phyloP scores from a whole-genome alignment of 345 rosid genomes.

The Camelina neglecta region DNA sequence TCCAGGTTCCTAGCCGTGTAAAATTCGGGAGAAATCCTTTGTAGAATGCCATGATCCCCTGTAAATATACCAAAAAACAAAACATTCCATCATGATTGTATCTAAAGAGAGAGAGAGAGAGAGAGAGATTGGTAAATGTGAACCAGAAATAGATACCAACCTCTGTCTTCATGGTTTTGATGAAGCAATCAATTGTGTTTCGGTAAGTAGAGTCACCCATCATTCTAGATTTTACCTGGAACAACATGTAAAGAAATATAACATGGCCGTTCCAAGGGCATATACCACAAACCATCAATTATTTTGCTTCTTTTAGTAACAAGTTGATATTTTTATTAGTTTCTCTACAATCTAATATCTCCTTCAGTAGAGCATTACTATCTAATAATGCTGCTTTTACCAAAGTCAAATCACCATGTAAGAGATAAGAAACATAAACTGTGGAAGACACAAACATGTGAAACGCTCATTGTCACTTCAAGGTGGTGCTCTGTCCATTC shows the following conservation, averaged over 20 bases:
- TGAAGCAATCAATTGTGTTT: constrained; percentile 88
- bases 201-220: constrained; percentile 95
- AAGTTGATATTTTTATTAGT: background rate
- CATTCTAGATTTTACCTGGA: constrained; percentile 98
- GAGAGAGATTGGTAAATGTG: background rate
- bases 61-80: constrained; percentile 37
- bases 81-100: constrained; percentile 20
- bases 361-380: constrained; percentile 27
- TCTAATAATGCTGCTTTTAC: constrained; percentile 33
- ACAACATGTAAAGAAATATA: constrained; percentile 36
- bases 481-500: constrained; percentile 36
- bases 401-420: constrained; percentile 22
- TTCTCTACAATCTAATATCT: constrained; percentile 15
- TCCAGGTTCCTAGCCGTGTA: constrained; percentile 92
- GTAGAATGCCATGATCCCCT: constrained; percentile 88
- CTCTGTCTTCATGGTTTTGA: constrained; percentile 88
- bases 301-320: constrained; percentile 32
- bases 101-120: background rate
- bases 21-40: constrained; percentile 96
- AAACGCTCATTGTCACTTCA: constrained; percentile 36
- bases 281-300: constrained; percentile 17
- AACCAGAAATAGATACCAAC: constrained; percentile 44
- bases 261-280: constrained; percentile 22
- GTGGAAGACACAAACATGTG: constrained; percentile 46
- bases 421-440: constrained; percentile 30